Evolutionary conservation across 2,329 filamentous ascomycete genomes (phyloP).

Genomic region (Fusarium gaditjirri): DNA sequence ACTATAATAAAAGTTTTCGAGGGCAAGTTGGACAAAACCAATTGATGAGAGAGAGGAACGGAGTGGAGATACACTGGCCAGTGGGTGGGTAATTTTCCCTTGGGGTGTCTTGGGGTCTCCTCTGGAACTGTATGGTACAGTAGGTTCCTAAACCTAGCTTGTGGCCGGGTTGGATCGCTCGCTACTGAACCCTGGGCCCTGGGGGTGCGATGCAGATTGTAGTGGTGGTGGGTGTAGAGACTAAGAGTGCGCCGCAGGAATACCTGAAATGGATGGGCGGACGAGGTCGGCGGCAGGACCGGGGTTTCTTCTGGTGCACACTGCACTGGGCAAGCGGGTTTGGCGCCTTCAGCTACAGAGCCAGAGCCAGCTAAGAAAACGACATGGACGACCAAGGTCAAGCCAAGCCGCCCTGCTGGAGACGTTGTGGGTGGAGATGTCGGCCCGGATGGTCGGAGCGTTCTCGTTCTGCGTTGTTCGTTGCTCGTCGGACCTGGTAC

Average conservation of each 20-base stretch:
- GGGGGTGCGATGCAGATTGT: conserved; percentile 19
- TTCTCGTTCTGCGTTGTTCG: conserved; percentile 38
- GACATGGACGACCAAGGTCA: conserved; percentile 41
- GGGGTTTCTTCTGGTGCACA: conserved; percentile 40
- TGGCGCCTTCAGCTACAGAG: conserved; percentile 47
- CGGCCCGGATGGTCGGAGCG: conserved; percentile 46
- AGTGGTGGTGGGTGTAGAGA: conserved; percentile 19
- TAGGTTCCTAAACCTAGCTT: conserved; percentile 33
- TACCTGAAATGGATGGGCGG: conserved; percentile 41
- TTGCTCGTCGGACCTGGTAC: conserved; percentile 34
- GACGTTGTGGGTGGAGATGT: conserved; percentile 45
- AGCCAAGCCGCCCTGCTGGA: conserved; percentile 41
- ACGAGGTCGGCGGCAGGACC: conserved; percentile 45
- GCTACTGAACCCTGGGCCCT: conserved; percentile 32
- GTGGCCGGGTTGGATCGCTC: conserved; percentile 40
- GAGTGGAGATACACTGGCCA: conserved; percentile 44
- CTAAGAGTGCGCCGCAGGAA: conserved; percentile 38
- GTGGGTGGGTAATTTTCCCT: conserved; percentile 44
- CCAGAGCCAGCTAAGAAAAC: conserved; percentile 32
- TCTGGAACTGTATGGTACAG: conserved; percentile 30
- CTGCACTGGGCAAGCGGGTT: conserved; percentile 43
- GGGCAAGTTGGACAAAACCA: conserved; percentile 46
- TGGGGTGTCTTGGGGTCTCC: conserved; percentile 43
- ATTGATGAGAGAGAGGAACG: conserved; percentile 45
- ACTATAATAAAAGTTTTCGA: conserved; percentile 49